phyloP scores from a whole-genome alignment of 1,284 basidiomycete genomes.

The Porodaedalea pini region DNA sequence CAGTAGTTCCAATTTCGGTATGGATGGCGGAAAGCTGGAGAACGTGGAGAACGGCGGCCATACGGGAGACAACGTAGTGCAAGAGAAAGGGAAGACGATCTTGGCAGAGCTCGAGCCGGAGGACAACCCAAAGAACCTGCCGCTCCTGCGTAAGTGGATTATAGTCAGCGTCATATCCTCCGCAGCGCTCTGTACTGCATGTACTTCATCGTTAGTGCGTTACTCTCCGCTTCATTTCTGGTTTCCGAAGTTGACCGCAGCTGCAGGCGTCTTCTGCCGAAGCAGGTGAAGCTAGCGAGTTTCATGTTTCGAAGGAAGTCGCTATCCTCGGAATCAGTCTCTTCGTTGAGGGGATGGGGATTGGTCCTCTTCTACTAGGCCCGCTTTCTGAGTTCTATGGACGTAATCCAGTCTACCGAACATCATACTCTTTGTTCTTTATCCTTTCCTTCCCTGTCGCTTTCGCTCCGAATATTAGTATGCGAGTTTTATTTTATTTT shows the following conservation, averaged over 20 bases:
- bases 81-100: background rate
- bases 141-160: slow-evolving; percentile 54
- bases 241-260: too few species aligned
- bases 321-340: slow-evolving; percentile 68
- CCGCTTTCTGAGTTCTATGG: slow-evolving; percentile 50
- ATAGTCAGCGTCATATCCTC: slow-evolving; percentile 50
- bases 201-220: slow-evolving; percentile 66
- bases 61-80: background rate
- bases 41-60: too few species aligned
- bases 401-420: slow-evolving; percentile 48
- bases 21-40: too few species aligned
- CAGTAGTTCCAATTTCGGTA: too few species aligned
- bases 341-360: slow-evolving; percentile 60
- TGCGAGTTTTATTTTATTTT: slow-evolving; percentile 32
- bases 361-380: slow-evolving; percentile 44
- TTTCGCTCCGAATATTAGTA: slow-evolving; percentile 59
- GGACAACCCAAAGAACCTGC: slow-evolving; percentile 52
- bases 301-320: slow-evolving; percentile 57
- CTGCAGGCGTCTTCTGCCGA: slow-evolving; percentile 72
- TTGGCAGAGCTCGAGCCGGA: slow-evolving; percentile 38
- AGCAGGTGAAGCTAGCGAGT: slow-evolving; percentile 54
- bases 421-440: slow-evolving; percentile 49
- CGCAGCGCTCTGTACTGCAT: slow-evolving; percentile 62
- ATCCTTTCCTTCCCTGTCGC: slow-evolving; percentile 63
- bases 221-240: background rate